These are phyloP conservation scores for Debaryomyces prosopidis DNA, from an alignment of 805 yeast genomes.

Conservation along the genomic window DNA sequence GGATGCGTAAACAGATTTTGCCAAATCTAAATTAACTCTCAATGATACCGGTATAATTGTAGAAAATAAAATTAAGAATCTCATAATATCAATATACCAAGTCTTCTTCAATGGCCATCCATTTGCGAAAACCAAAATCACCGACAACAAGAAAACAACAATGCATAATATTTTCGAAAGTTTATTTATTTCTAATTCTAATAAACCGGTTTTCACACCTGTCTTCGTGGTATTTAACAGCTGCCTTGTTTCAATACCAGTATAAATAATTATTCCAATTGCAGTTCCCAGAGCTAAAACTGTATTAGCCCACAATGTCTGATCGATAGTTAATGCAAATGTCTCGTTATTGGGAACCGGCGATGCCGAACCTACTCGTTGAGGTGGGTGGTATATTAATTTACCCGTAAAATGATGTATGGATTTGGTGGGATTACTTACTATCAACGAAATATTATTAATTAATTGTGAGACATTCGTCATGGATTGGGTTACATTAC, in stretches of 20 bases:
- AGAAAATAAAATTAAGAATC: constrained; percentile 88
- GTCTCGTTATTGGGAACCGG: constrained; percentile 40
- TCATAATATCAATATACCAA: constrained; percentile 91
- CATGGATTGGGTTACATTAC: constrained; percentile 65
- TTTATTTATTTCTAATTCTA: constrained; percentile 87
- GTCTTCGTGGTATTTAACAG: constrained; percentile 88
- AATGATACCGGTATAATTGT: constrained; percentile 95
- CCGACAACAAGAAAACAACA: constrained; percentile 77
- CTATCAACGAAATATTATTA: constrained; percentile 54
- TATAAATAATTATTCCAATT: constrained; percentile 82
- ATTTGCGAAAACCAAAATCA: constrained; percentile 74
- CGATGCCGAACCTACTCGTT: constrained; percentile 17
- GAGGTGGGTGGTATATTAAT: constrained; percentile 48
- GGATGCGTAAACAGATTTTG: constrained; percentile 92
- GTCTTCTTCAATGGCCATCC: constrained; percentile 60
- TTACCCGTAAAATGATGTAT: constrained; percentile 84
- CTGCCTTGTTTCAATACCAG: constrained; percentile 93
- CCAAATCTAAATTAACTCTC: constrained; percentile 91
- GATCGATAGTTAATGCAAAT: constrained; percentile 76
- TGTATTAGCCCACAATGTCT: constrained; percentile 97
- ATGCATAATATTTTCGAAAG: constrained; percentile 86
- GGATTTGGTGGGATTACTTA: constrained; percentile 80
- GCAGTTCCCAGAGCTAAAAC: constrained; percentile 94
- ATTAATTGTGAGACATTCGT: constrained; percentile 49
- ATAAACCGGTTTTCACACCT: constrained; percentile 83